Conservation (phyloP, 2,329 filamentous ascomycete genomes). For the Cladosporium phlei region DNA sequence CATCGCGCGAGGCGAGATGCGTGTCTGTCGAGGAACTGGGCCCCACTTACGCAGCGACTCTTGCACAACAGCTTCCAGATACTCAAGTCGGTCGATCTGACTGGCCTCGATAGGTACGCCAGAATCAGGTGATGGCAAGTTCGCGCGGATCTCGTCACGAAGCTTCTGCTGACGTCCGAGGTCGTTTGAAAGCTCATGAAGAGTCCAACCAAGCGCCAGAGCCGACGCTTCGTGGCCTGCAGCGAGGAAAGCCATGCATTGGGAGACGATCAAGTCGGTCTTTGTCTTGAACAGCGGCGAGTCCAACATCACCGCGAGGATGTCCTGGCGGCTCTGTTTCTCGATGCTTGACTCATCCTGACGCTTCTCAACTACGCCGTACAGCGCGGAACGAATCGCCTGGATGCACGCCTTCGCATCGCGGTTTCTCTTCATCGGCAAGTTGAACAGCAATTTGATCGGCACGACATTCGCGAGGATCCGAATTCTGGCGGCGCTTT, state of each 20-base stretch:
- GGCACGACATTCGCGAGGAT: slow-evolving; percentile 6
- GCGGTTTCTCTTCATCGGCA: slow-evolving; percentile 10
- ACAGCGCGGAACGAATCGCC: background rate
- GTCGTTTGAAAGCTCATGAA: slow-evolving; percentile 63
- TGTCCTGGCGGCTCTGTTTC: slow-evolving; percentile 34
- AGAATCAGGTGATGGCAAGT: slow-evolving; percentile 22
- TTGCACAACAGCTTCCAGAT: slow-evolving; percentile 45
- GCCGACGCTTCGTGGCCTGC: slow-evolving; percentile 70
- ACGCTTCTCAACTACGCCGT: background rate
- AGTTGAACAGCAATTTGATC: background rate
- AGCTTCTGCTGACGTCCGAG: slow-evolving; percentile 62
- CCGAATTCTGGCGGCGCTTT: slow-evolving; percentile 1
- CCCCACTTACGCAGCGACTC: slow-evolving; percentile 44
- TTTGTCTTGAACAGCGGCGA: slow-evolving; percentile 48
- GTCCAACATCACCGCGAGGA: slow-evolving; percentile 47
- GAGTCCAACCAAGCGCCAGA: slow-evolving; percentile 65
- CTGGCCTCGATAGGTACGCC: slow-evolving; percentile 27
- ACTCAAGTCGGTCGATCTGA: slow-evolving; percentile 51
- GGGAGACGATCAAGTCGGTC: slow-evolving; percentile 43
- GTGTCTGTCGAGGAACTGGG: slow-evolving; percentile 45
- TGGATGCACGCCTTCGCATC: slow-evolving; percentile 6
- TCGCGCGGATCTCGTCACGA: slow-evolving; percentile 59
- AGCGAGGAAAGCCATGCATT: slow-evolving; percentile 52
- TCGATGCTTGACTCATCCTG: background rate
- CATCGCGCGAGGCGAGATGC: slow-evolving; percentile 40